phyloP scores from a whole-genome alignment of 768 basidiomycete species.

The Xerocomellus intermedius region DNA sequence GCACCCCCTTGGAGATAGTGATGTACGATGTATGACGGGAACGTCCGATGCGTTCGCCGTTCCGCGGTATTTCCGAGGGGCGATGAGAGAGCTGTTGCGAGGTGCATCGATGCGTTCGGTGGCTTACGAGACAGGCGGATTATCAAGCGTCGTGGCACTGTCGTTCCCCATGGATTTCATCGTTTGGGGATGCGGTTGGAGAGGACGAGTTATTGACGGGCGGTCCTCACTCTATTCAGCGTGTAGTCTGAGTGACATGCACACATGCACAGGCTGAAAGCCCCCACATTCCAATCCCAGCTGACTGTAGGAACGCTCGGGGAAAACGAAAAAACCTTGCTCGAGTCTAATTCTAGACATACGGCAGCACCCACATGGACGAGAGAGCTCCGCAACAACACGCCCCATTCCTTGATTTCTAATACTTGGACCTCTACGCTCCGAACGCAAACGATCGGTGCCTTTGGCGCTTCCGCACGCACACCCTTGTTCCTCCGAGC shows the following conservation, averaged over 20 bases:
- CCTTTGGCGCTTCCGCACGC: neutral
- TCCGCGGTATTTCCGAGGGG: constrained; percentile 3
- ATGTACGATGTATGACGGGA: neutral
- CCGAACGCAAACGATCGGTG: neutral
- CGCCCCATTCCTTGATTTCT: constrained; percentile 4
- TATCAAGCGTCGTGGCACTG: neutral
- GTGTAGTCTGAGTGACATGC: neutral
- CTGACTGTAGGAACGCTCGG: neutral
- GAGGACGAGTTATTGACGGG: neutral
- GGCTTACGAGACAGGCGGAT: neutral
- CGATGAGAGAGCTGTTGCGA: neutral
- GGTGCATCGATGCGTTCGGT: neutral
- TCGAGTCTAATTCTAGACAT: neutral
- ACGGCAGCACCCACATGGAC: neutral
- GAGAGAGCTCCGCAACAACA: neutral
- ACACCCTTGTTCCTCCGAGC: neutral
- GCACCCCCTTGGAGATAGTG: constrained; percentile 2
- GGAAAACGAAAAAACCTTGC: neutral
- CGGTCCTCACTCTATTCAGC: neutral
- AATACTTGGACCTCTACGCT: neutral
- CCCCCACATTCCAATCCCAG: too few relatives aligned
- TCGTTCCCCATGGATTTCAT: neutral
- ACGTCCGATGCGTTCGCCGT: constrained; percentile 7
- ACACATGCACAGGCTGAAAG: neutral
- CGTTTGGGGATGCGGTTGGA: neutral